Evolutionary conservation across 495 filamentous ascomycete genomes (phyloP).

Genomic region (Aspergillus leporis): DNA sequence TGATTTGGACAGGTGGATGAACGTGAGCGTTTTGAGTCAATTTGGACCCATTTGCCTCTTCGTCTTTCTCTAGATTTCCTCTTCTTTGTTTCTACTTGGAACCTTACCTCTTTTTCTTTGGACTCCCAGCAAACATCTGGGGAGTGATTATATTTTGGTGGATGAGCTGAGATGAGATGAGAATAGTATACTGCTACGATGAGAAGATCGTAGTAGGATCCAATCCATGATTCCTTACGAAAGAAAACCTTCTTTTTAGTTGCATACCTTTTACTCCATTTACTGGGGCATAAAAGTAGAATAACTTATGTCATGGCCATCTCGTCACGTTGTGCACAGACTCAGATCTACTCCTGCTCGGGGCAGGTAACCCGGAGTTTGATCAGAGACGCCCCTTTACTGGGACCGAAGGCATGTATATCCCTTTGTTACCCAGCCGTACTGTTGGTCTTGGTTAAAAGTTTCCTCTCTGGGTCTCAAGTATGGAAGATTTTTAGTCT

Average conservation of each 20-base stretch:
- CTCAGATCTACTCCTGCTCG: neutral
- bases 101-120: neutral
- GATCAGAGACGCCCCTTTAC: neutral
- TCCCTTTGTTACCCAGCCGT: neutral
- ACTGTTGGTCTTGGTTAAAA: neutral
- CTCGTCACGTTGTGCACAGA: neutral
- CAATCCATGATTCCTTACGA: conserved; percentile 3
- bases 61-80: conserved; percentile 1
- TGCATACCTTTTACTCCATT: neutral
- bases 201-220: neutral
- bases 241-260: neutral
- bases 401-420: neutral
- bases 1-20: conserved; percentile 19
- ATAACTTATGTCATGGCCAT: neutral
- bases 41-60: conserved; percentile 2
- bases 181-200: conserved; percentile 4
- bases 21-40: neutral
- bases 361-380: neutral
- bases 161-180: conserved; percentile 1
- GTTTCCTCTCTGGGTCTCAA: too few species aligned
- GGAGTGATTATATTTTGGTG: neutral
- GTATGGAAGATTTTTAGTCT: too few species aligned
- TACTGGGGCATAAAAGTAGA: neutral
- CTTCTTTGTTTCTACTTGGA: conserved; percentile 1
- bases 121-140: neutral